Evolutionary conservation across 169 alveolate genomes (phyloP).

Genomic region (Plasmodium gaboni): DNA sequence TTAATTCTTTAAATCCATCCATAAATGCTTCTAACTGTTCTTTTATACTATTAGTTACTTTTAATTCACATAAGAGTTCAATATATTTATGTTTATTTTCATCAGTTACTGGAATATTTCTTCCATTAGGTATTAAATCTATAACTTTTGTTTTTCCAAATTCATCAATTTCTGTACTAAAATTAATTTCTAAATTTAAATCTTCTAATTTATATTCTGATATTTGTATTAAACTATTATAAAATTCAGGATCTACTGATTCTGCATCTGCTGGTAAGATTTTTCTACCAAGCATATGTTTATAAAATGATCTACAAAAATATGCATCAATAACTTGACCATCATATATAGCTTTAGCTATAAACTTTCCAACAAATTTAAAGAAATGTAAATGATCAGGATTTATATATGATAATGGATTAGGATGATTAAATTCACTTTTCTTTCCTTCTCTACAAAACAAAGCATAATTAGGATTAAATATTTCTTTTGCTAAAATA

Average conservation of each 20-base stretch:
- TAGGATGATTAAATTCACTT: conserved; percentile 96
- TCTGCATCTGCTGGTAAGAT: conserved; percentile 97
- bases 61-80: conserved; percentile 94
- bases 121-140: conserved; percentile 97
- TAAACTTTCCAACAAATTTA: conserved; percentile 98
- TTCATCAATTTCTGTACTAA: conserved; percentile 94
- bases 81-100: conserved; percentile 96
- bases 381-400: conserved; percentile 97
- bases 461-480: conserved; percentile 98
- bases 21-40: conserved; percentile 96
- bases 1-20: conserved; percentile 97
- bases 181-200: conserved; percentile 90
- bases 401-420: conserved; percentile 94
- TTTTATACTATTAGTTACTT: conserved; percentile 95
- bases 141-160: conserved; percentile 95
- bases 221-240: conserved; percentile 95
- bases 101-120: conserved; percentile 93
- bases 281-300: conserved; percentile 97
- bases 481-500: conserved; percentile 97
- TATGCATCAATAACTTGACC: conserved; percentile 97
- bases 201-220: conserved; percentile 94
- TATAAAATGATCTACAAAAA: conserved; percentile 98
- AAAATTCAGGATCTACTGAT: conserved; percentile 98
- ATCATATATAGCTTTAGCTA: conserved; percentile 98
- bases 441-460: conserved; percentile 93